Evolutionary conservation across 768 basidiomycete genomes (phyloP).

Genomic region (Saitozyma sp.): DNA sequence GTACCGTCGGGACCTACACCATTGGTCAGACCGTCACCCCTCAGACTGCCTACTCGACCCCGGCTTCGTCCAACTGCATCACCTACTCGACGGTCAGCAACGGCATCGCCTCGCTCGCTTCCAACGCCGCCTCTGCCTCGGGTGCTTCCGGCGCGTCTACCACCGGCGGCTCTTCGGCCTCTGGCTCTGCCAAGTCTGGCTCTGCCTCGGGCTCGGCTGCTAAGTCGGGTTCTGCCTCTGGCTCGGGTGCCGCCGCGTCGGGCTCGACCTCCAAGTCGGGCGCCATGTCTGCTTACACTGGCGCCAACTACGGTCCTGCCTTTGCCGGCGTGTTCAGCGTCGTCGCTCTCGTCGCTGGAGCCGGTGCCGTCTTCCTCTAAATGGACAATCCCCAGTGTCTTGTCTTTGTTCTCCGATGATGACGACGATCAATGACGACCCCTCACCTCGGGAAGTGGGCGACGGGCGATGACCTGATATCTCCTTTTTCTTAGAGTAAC

Average conservation of each 20-base stretch:
- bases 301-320: constrained; percentile 25
- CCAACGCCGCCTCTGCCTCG: constrained; percentile 42
- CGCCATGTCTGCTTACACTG: constrained; percentile 23
- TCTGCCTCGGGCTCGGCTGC: constrained; percentile 14
- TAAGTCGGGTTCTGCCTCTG: constrained; percentile 12
- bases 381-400: neutral
- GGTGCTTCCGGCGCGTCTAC: constrained; percentile 53
- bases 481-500: too few relatives aligned
- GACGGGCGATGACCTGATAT: too few relatives aligned
- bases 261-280: constrained; percentile 16
- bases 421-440: too few relatives aligned
- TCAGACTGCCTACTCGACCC: constrained; percentile 44
- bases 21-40: constrained; percentile 53
- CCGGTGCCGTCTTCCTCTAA: constrained; percentile 43
- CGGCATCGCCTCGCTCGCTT: constrained; percentile 29
- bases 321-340: constrained; percentile 26
- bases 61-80: constrained; percentile 54
- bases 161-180: constrained; percentile 55
- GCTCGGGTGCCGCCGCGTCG: constrained; percentile 20
- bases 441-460: too few relatives aligned
- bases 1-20: constrained; percentile 42
- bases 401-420: neutral
- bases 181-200: constrained; percentile 8
- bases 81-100: constrained; percentile 51
- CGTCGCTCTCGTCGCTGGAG: constrained; percentile 33